Evolutionary conservation across 352 stramenopile species (phyloP).

Genomic region (Pilasporangium apinafurcum): DNA sequence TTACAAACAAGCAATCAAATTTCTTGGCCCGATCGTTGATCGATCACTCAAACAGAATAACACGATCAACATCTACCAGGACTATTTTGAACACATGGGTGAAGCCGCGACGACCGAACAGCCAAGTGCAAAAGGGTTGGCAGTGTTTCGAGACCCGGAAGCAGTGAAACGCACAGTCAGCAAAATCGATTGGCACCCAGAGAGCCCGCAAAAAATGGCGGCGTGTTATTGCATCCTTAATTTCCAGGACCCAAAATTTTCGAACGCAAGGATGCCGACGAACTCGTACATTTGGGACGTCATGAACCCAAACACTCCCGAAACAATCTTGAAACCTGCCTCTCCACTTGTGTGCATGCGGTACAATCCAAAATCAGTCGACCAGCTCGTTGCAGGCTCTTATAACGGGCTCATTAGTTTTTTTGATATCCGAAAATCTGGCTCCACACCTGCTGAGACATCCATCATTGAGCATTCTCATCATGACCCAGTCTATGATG

Average conservation of each 20-base stretch:
- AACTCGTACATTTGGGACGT: constrained; percentile 97
- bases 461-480: constrained; percentile 96
- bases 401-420: constrained; percentile 97
- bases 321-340: constrained; percentile 88
- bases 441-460: constrained; percentile 81
- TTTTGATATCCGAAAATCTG: constrained; percentile 94
- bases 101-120: constrained; percentile 92
- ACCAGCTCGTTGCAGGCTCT: constrained; percentile 93
- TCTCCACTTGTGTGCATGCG: constrained; percentile 89
- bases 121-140: constrained; percentile 94
- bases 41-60: constrained; percentile 97
- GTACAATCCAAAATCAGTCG: constrained; percentile 96
- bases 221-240: constrained; percentile 96
- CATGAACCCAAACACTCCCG: constrained; percentile 95
- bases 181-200: constrained; percentile 97
- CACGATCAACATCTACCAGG: constrained; percentile 98
- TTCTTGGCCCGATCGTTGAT: constrained; percentile 88
- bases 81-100: constrained; percentile 92
- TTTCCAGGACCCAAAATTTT: constrained; percentile 94
- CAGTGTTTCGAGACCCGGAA: constrained; percentile 96
- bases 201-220: constrained; percentile 93
- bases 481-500: constrained; percentile 95
- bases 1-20: constrained; percentile 93
- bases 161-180: constrained; percentile 91
- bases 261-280: constrained; percentile 61